These are phyloP conservation scores for Globisporangium takayamanum DNA, from an alignment of 352 stramenopile genomes.

Conservation along the genomic window DNA sequence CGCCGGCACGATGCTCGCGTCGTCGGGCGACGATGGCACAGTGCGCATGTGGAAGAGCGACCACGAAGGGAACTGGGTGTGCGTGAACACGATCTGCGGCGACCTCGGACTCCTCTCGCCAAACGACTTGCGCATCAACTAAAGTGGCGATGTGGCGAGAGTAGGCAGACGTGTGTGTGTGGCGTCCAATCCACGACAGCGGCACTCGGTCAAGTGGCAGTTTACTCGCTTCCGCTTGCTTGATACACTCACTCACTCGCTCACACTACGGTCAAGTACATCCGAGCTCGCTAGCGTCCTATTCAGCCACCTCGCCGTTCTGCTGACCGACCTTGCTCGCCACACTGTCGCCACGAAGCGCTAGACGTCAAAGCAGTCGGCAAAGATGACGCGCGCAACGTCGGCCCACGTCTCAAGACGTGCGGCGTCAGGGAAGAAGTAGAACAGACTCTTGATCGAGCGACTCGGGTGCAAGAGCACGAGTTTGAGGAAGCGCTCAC, in stretches of 20 bases:
- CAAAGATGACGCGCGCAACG: constrained; percentile 57
- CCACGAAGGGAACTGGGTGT: constrained; percentile 89
- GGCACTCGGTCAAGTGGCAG: no score
- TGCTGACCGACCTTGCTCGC: background rate
- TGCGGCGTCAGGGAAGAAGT: constrained; percentile 50
- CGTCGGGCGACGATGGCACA: constrained; percentile 90
- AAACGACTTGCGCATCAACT: constrained; percentile 19
- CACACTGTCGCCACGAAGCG: background rate
- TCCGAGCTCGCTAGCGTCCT: no score
- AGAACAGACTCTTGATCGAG: constrained; percentile 58
- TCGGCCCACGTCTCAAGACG: constrained; percentile 46
- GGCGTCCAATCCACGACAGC: no score
- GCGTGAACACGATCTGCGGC: constrained; percentile 81
- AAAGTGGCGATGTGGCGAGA: background rate
- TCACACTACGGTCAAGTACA: no score
- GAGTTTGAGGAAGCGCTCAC: constrained; percentile 67
- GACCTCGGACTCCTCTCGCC: constrained; percentile 43
- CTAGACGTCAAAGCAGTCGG: constrained; percentile 36
- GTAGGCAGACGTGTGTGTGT: no score
- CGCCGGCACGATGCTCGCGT: constrained; percentile 93
- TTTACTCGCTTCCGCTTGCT: background rate
- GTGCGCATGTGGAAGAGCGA: constrained; percentile 95
- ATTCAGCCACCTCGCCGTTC: no score
- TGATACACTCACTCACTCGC: no score
- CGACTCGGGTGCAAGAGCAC: constrained; percentile 75